Conservation (phyloP, 2,329 filamentous ascomycete genomes). For the Pseudocercospora macadamiae region DNA sequence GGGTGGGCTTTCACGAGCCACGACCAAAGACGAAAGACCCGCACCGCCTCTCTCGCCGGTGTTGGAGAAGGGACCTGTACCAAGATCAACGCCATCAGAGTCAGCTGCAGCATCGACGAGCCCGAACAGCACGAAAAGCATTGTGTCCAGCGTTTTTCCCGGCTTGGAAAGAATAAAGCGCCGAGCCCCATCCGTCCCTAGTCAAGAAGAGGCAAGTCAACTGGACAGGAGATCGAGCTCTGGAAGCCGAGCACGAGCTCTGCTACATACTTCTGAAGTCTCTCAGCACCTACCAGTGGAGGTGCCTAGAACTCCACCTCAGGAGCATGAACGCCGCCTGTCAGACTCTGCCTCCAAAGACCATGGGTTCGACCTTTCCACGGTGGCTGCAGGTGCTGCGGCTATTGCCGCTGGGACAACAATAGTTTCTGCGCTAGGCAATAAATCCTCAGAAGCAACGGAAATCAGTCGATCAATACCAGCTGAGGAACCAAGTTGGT, state of each 20-base stretch:
- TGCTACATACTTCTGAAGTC: slow-evolving; percentile 33
- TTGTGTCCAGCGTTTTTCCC: slow-evolving; percentile 31
- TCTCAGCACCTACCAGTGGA: slow-evolving; percentile 30
- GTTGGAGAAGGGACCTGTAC: neutral
- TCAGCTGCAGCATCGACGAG: neutral
- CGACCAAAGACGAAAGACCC: slow-evolving; percentile 3
- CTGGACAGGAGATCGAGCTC: slow-evolving; percentile 11
- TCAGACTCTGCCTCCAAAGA: neutral
- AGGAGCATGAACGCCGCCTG: neutral
- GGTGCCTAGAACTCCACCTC: slow-evolving; percentile 13
- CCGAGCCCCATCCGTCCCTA: slow-evolving; percentile 16
- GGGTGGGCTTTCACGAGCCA: slow-evolving; percentile 8
- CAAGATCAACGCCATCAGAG: neutral
- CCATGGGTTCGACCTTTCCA: slow-evolving; percentile 7
- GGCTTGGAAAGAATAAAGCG: slow-evolving; percentile 32
- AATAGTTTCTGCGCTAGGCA: neutral
- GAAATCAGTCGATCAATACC: neutral
- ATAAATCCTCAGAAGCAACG: neutral
- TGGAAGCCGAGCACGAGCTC: slow-evolving; percentile 9
- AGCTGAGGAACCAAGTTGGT: slow-evolving; percentile 25
- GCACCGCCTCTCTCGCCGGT: neutral
- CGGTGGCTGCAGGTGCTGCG: slow-evolving; percentile 2
- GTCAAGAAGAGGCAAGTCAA: neutral
- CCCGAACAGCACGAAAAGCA: slow-evolving; percentile 17
- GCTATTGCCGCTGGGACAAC: slow-evolving; percentile 4